Conservation (phyloP, 1,139 yeast species). For the Hemisphaericaspora xylanilytica region DNA sequence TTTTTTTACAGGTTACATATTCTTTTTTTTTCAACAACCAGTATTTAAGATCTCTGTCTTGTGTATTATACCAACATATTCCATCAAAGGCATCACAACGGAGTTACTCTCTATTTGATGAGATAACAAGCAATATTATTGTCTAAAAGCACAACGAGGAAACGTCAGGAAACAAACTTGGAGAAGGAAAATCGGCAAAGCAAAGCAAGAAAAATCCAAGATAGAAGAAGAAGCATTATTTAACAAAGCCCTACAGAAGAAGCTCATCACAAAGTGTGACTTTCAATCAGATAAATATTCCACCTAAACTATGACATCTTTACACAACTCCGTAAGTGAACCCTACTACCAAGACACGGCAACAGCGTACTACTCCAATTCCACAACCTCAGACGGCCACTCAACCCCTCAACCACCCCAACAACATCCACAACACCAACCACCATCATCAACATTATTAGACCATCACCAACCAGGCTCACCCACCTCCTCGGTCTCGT, state of each 20-base stretch:
- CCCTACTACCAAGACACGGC: conserved; percentile 31
- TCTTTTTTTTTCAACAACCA: not conserved
- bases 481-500: conserved; percentile 4
- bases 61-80: too few species aligned
- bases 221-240: too few species aligned
- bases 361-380: conserved; percentile 21
- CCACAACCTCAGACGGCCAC: conserved; percentile 6
- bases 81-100: too few species aligned
- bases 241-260: too few species aligned
- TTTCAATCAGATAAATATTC: not conserved
- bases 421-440: conserved; percentile 4
- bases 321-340: conserved; percentile 32
- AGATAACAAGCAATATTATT: not conserved
- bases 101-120: too few species aligned
- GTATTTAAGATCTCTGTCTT: not conserved
- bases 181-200: not conserved
- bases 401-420: conserved; percentile 13
- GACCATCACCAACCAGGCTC: not conserved
- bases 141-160: not conserved
- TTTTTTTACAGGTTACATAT: not conserved
- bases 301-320: conserved; percentile 27
- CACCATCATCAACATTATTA: not conserved
- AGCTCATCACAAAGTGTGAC: not conserved
- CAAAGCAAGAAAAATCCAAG: too few species aligned
- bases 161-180: not conserved